Percentiles rank a stretch among this genome's conserved stretches.
Evolutionary conservation across 176 grass and related monocot genomes (phyloP).

Genomic region (Oryza brachyantha): DNA sequence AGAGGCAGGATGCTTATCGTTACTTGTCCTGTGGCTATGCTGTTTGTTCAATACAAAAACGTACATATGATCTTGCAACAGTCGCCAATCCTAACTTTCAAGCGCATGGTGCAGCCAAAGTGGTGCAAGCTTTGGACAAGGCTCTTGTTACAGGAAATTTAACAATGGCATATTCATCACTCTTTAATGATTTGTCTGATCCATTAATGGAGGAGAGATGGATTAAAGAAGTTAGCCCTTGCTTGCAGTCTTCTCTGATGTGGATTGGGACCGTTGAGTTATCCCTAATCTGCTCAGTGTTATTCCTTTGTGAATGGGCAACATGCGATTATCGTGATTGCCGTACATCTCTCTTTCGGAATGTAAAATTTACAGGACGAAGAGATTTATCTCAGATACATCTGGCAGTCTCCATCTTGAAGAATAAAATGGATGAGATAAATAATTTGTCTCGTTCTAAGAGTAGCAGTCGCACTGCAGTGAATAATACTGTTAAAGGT

Average conservation of each 20-base stretch:
- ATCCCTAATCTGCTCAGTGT: slow-evolving; percentile 92
- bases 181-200: slow-evolving; percentile 98
- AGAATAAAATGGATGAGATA: slow-evolving; percentile 89
- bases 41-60: slow-evolving; percentile 78
- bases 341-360: slow-evolving; percentile 49
- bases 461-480: slow-evolving; percentile 40
- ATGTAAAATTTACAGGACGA: slow-evolving; percentile 81
- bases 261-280: slow-evolving; percentile 88
- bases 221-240: slow-evolving; percentile 95
- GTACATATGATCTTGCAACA: slow-evolving; percentile 63
- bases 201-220: slow-evolving; percentile 83
- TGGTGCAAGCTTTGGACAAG: slow-evolving; percentile 89
- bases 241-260: slow-evolving; percentile 88
- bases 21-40: slow-evolving; percentile 87
- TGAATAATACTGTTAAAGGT: slow-evolving; percentile 46
- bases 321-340: slow-evolving; percentile 98
- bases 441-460: slow-evolving; percentile 54
- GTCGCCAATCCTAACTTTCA: slow-evolving; percentile 87
- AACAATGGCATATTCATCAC: slow-evolving; percentile 63
- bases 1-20: slow-evolving; percentile 64
- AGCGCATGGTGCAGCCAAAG: slow-evolving; percentile 80
- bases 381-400: slow-evolving; percentile 93
- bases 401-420: slow-evolving; percentile 81
- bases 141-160: slow-evolving; percentile 70
- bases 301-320: slow-evolving; percentile 99